Evolutionary conservation across 2,329 filamentous ascomycete species (phyloP), one percentile per base, ranked within the genome.

Genomic region (Neospermospora avenae): DNA sequence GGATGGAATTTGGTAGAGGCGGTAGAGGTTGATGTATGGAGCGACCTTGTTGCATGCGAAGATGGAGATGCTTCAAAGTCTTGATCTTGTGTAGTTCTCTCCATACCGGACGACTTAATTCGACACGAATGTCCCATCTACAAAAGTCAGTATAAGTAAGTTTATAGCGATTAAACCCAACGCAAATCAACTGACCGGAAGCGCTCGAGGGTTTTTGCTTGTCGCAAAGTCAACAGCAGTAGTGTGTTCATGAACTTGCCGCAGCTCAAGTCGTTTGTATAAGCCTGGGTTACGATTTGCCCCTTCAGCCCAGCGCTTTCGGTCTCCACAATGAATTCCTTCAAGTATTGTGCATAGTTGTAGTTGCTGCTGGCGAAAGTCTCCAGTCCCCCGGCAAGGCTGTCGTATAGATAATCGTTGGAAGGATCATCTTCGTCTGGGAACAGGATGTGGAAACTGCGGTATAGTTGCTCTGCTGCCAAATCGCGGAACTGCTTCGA

Each of bases 231-330:
- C 68, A 86, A 68, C 31, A 81, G 77, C 5, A 88, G 71, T 44
- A 88, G 71, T 0, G 83, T 85, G 65, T 84, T 87, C 70, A 88
- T 77, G 59, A 87, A 85, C 73, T 85, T 87, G 55, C 84, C 84
- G 67, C 81, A 84, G 69, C 80, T 84, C 34, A 77, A 72, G 58
- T 74, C 80, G 67, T 81, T 82, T 7, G 81, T 74, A 63, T 85
- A 86, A 1, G 78, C 74, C 57, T 80, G 78, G 67, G 84, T 84
- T 22, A 80, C 77, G 18, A 73, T 69, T 65, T 85, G 81, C n/a
- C 78, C 81, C 69, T 81, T 81, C 55, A 75, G 70, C 8, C 81
- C 82, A 10, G 77, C 75, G 62, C 77, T 80, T 25, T 81, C 72
- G 1, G 82, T 83, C 63, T 86, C 83, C 61, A 88, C 76, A 34